Conservation (phyloP, 495 filamentous ascomycete species). For the Cercophora newfieldiana region DNA sequence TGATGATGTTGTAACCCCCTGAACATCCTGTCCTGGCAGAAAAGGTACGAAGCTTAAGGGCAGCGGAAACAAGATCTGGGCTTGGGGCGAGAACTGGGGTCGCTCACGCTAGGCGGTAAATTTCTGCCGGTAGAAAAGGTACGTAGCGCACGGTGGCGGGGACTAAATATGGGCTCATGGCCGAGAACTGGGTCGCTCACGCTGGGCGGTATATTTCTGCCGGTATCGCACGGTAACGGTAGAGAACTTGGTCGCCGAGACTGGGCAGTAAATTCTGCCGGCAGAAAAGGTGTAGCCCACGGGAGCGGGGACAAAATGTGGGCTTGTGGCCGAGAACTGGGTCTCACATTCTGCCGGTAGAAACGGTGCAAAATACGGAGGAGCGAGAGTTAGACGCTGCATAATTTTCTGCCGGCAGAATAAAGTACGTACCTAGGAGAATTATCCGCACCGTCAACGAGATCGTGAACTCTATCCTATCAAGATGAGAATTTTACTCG, state of each 20-base stretch:
- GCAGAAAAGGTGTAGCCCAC: constrained; percentile 1
- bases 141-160: not conserved
- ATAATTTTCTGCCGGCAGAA: constrained; percentile 1
- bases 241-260: not conserved
- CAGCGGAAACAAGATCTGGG: constrained; percentile 23
- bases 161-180: not conserved
- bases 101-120: not conserved
- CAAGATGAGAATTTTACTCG: no score
- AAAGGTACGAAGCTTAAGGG: constrained; percentile 6
- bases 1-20: constrained; percentile 4
- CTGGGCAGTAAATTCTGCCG: not conserved
- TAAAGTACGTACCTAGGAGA: not conserved
- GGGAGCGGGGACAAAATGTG: not conserved
- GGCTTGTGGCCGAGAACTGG: not conserved
- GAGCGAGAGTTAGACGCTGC: not conserved
- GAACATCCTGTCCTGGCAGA: constrained; percentile 6
- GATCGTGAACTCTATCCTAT: no score
- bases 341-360: constrained; percentile 1
- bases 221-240: not conserved
- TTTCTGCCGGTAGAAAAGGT: constrained; percentile 1
- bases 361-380: constrained; percentile 1
- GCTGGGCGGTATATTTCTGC: not conserved
- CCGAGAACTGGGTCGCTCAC: no score
- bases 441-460: not conserved
- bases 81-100: constrained; percentile 2